Conservation (phyloP, 1,139 yeast species). For the Lodderomyces margitis region DNA sequence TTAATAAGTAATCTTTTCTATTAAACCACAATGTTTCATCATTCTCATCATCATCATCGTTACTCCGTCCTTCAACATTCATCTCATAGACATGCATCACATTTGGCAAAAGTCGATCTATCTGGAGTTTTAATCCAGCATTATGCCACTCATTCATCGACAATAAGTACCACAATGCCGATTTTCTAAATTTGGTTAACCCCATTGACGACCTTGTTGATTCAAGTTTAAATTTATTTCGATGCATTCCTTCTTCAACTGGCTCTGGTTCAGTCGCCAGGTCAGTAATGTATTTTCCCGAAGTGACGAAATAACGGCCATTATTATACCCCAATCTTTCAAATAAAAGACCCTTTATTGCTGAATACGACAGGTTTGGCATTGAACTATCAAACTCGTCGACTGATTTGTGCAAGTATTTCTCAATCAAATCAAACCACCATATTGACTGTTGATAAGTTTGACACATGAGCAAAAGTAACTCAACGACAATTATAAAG, state of each 20-base stretch:
- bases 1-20: conserved; percentile 31
- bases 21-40: conserved; percentile 35
- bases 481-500: conserved; percentile 41
- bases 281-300: conserved; percentile 16
- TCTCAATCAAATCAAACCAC: conserved; percentile 50
- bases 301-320: conserved; percentile 24
- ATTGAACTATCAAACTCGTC: conserved; percentile 36
- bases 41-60: conserved; percentile 14
- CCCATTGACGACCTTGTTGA: conserved; percentile 44
- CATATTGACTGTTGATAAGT: conserved; percentile 43
- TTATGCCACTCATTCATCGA: conserved; percentile 74
- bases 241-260: conserved; percentile 31
- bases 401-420: conserved; percentile 40
- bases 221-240: conserved; percentile 40
- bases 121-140: conserved; percentile 25
- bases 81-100: conserved; percentile 23
- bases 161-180: conserved; percentile 74
- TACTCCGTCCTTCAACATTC: background rate
- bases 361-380: conserved; percentile 22
- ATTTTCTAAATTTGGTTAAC: conserved; percentile 63
- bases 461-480: conserved; percentile 51
- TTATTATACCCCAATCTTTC: conserved; percentile 41
- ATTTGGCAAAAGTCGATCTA: conserved; percentile 24
- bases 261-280: conserved; percentile 14
- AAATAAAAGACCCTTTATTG: conserved; percentile 40